These are phyloP conservation scores for Turritis glabra DNA, from an alignment of 345 rosid genomes.

Conservation along the genomic window DNA sequence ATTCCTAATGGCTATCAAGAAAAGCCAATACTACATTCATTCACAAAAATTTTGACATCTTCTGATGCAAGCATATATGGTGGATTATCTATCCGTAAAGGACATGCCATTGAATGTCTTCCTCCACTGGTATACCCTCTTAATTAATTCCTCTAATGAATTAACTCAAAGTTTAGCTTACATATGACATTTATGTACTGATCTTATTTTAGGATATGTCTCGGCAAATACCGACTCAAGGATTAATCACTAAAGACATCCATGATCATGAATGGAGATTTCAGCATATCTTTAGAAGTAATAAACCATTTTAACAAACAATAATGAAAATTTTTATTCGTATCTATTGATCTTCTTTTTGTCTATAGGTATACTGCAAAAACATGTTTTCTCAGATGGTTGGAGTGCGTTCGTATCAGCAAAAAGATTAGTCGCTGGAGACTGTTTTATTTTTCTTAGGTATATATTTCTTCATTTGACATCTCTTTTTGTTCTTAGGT, in stretches of 20 bases:
- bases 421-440: background rate
- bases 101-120: constrained; percentile 55
- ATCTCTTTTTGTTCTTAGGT: background rate
- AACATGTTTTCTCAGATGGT: background rate
- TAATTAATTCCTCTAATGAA: no score
- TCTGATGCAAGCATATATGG: constrained; percentile 30
- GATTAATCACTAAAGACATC: constrained; percentile 55
- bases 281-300: constrained; percentile 63
- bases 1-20: background rate
- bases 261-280: constrained; percentile 56
- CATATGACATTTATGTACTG: constrained; percentile 8
- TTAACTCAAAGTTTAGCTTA: background rate
- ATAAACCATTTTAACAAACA: no score
- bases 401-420: background rate
- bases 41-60: background rate
- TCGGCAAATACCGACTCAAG: constrained; percentile 48
- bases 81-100: constrained; percentile 55
- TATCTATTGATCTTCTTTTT: background rate
- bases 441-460: background rate
- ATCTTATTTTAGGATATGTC: constrained; percentile 52
- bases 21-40: background rate
- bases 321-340: background rate
- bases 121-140: constrained; percentile 54
- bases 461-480: background rate
- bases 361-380: background rate